Conservation (phyloP, 345 rosid genomes). For the Eucalyptus erythrocorys region DNA sequence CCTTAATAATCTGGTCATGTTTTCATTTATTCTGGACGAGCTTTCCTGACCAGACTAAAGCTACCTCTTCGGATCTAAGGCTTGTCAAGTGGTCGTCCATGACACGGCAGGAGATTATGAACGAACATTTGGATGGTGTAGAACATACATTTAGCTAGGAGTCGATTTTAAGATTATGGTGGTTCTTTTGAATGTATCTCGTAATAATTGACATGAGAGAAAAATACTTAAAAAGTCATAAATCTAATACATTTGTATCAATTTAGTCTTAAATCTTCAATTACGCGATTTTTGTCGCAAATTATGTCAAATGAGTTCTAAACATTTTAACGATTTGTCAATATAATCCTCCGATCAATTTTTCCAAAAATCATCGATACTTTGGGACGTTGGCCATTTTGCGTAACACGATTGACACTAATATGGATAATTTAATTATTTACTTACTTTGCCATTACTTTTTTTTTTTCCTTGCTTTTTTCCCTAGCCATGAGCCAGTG, state of each 20-base stretch:
- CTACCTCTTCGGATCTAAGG: background rate
- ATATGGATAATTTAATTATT: fast-evolving
- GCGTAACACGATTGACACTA: fast-evolving
- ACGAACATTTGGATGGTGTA: background rate
- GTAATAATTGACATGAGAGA: background rate
- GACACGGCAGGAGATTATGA: background rate
- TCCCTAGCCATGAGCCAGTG: background rate
- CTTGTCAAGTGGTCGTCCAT: background rate
- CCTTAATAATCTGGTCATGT: background rate
- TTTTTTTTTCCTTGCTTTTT: too few relatives aligned
- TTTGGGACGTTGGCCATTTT: background rate
- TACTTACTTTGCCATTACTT: too few relatives aligned
- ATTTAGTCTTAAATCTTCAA: fast-evolving
- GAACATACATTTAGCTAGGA: background rate
- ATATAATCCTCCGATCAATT: too few relatives aligned
- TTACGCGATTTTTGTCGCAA: fast-evolving
- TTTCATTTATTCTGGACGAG: background rate
- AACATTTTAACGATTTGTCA: background rate
- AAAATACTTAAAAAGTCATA: too few relatives aligned
- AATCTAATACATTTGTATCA: too few relatives aligned
- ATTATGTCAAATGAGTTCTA: too few relatives aligned
- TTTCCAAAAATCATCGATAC: too few relatives aligned
- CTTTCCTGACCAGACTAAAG: background rate
- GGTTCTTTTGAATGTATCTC: background rate
- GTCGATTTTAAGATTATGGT: background rate